Conservation (phyloP, 345 rosid species). For the Corchorus olitorius region DNA sequence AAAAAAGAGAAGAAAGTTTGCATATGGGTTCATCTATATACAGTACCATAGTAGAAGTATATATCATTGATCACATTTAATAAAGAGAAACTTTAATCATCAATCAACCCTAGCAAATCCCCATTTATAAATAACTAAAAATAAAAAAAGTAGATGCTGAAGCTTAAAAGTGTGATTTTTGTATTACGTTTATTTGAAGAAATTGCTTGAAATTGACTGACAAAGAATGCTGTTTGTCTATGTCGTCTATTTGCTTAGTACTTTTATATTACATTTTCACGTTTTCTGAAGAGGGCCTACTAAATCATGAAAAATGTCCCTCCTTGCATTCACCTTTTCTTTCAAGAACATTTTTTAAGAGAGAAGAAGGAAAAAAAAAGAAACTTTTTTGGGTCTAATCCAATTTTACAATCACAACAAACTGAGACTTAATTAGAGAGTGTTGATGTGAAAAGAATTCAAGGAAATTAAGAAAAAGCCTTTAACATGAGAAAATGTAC, state of each 20-base stretch:
- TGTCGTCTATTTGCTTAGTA: neutral
- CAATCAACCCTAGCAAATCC: neutral
- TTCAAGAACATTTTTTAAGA: neutral
- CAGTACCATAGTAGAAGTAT: too few species aligned
- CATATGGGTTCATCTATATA: too few species aligned
- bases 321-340: neutral
- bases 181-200: neutral
- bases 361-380: neutral
- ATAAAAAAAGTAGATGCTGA: neutral
- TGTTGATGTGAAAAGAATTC: neutral
- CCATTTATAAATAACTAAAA: neutral
- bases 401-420: neutral
- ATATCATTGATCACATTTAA: too few species aligned
- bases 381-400: neutral
- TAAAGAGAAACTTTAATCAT: too few species aligned
- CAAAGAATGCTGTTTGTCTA: neutral
- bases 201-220: neutral
- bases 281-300: neutral
- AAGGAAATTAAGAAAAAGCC: neutral
- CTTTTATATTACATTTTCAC: slow-evolving; percentile 5
- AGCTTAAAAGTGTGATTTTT: neutral
- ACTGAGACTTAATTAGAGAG: neutral
- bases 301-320: neutral
- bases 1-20: too few species aligned
- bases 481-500: neutral